Conservation (phyloP, 805 yeast genomes). For the Myxozyma vanderwaltii region DNA sequence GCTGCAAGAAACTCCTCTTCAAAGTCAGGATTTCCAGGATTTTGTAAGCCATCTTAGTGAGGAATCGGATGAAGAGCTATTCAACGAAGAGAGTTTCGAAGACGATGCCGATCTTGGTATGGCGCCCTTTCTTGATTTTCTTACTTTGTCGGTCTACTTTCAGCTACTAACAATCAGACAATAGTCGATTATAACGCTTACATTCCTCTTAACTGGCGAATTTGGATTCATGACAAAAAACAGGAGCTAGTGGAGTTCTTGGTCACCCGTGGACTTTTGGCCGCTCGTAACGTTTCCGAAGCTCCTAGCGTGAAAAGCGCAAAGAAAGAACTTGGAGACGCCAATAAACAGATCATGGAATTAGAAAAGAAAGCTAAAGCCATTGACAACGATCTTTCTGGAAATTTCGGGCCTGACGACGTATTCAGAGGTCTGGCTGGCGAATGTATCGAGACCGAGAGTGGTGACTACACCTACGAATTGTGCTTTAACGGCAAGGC, state of each 20-base stretch:
- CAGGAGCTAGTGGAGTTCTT: constrained; percentile 12
- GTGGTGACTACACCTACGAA: constrained; percentile 73
- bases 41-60: not conserved
- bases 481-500: constrained; percentile 60
- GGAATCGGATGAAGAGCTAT: constrained; percentile 21
- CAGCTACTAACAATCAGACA: not conserved
- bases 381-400: constrained; percentile 31
- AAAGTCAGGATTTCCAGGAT: not conserved
- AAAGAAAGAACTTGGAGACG: constrained; percentile 21
- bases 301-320: constrained; percentile 25
- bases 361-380: constrained; percentile 32
- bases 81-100: constrained; percentile 13
- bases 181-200: constrained; percentile 19
- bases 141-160: not conserved
- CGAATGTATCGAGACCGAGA: constrained; percentile 50
- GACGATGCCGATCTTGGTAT: constrained; percentile 20
- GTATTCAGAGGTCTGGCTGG: constrained; percentile 61
- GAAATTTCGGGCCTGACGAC: constrained; percentile 59
- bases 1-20: constrained; percentile 36
- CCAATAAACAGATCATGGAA: constrained; percentile 9
- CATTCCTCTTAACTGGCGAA: constrained; percentile 20
- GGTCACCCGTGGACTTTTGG: constrained; percentile 24
- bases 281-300: constrained; percentile 23
- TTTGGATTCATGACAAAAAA: constrained; percentile 23
- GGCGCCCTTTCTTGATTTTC: not conserved